These are phyloP conservation scores for Lecanosticta acicola DNA, from an alignment of 2,329 filamentous ascomycete species.

Conservation along the genomic window DNA sequence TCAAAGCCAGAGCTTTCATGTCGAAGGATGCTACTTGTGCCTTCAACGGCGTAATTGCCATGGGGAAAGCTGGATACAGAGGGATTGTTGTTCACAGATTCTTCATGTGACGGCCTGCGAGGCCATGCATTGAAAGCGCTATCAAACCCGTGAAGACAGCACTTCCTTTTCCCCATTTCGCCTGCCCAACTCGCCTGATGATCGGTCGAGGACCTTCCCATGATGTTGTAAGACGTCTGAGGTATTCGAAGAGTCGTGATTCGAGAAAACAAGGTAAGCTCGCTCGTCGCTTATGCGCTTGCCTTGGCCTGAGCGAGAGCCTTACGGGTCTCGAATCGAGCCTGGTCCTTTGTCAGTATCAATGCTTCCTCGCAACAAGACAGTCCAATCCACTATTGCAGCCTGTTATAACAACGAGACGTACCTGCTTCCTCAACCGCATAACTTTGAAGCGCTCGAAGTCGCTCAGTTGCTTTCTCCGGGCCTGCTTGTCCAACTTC, in stretches of 20 bases:
- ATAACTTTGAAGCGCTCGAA: slow-evolving; percentile 99
- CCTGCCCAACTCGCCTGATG: slow-evolving; percentile 15
- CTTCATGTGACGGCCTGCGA: not conserved
- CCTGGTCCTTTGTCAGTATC: slow-evolving; percentile 38
- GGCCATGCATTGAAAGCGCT: slow-evolving; percentile 23
- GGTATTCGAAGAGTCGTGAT: slow-evolving; percentile 14
- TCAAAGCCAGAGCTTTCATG: too few relatives aligned
- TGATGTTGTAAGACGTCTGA: slow-evolving; percentile 14
- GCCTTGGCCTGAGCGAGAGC: slow-evolving; percentile 88
- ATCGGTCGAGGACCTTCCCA: slow-evolving; percentile 8
- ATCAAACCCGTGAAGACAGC: slow-evolving; percentile 23
- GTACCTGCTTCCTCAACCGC: slow-evolving; percentile 97
- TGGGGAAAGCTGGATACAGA: too few relatives aligned
- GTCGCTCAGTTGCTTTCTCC: slow-evolving; percentile 88
- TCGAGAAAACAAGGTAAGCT: slow-evolving; percentile 8
- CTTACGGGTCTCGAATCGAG: slow-evolving; percentile 96
- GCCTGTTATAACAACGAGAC: slow-evolving; percentile 30
- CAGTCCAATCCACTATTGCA: not conserved
- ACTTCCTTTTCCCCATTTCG: slow-evolving; percentile 21
- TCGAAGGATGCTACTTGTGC: not conserved
- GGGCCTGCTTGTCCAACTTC: slow-evolving; percentile 78
- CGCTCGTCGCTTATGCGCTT: slow-evolving; percentile 40
- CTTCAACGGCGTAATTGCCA: not conserved
- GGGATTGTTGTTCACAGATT: too few relatives aligned
- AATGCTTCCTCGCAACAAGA: not conserved